Base-by-base conservation (phyloP, 495 filamentous ascomycete species). In the Tuber microsphaerosporum region DNA sequence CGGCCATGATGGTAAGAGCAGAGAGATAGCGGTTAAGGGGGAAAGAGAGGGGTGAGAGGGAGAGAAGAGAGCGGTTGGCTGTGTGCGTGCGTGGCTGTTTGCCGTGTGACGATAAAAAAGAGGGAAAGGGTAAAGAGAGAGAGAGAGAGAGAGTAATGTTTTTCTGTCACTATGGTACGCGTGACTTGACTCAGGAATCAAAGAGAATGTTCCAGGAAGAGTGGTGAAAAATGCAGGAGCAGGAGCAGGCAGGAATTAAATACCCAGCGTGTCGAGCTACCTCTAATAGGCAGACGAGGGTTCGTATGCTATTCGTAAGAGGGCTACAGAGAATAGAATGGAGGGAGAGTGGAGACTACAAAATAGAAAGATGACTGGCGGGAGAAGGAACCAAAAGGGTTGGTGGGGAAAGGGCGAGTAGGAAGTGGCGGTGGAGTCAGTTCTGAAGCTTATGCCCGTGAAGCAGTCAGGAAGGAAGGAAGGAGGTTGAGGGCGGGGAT, bases 1-100 rank as follows among this genome's bases (percentile, higher is more conserved):
- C 81, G 37, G 74, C 74, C 81, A 82, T 82, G 46, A 56, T 71
- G 70, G 61, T 61, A 14, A 22, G 31, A n/a, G n/a, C n/a, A n/a
- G n/a, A n/a, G n/a, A 70, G 7, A 5, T 75, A 61, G n/a, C 61
- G 31, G 34, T 75, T 43, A 73, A 51, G 72, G 42, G 70, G 70
- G 51, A 56, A 71, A 70, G 72, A 41, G 8, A 10, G 8, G 16
- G 45, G 22, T 8, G n/a, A 16, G n/a, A 26, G 22, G 26, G 9
- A 7, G 20, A 9, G 48, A 9, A 51, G 48, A 9, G 48, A 56
- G n/a, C 12, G 26, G 56, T 31, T 65, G n/a, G n/a, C 26, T 61
- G n/a, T 31, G 56, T 31, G 51, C 2, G 56, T 31, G 48, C 10
- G 22, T n/a, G 56, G 56, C 56, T 65, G n/a, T 12, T n/a, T 26